Conservation (phyloP, 108 stramenopile genomes). For the Cyclotella choctawhatcheeana region DNA sequence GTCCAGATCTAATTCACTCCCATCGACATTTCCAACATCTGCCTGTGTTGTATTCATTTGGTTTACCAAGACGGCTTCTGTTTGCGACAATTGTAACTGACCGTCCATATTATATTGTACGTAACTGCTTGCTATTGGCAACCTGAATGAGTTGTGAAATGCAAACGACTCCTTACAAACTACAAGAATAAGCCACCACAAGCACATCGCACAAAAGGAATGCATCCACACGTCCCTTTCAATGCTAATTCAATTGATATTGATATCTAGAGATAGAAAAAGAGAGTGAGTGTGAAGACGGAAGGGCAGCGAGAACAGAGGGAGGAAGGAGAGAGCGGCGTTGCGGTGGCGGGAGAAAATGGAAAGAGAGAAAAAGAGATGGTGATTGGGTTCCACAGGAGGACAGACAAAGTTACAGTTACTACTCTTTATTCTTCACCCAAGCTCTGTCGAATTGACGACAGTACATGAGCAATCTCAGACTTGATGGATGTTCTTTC, state of each 20-base stretch:
- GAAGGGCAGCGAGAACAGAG: neutral
- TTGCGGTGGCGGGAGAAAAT: too few species aligned
- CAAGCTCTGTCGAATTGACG: conserved; percentile 12
- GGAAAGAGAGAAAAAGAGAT: too few species aligned
- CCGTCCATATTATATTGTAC: neutral
- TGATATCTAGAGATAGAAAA: too few species aligned
- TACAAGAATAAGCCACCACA: neutral
- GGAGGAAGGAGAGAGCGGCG: neutral
- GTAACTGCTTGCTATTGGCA: neutral
- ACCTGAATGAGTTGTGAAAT: neutral
- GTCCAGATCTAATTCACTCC: conserved; percentile 19
- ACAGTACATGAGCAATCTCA: conserved; percentile 23
- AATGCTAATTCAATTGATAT: too few species aligned
- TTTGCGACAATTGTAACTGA: neutral
- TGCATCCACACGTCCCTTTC: neutral
- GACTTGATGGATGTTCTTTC: conserved; percentile 12
- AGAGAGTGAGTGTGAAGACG: too few species aligned
- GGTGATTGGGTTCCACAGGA: too few species aligned
- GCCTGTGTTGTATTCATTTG: neutral
- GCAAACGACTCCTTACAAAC: neutral
- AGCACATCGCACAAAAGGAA: neutral
- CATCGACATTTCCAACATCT: neutral
- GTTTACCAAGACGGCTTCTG: neutral
- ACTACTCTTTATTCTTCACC: conserved; percentile 6
- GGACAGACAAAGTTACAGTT: too few species aligned